Evolutionary conservation across 164 flowering plant species (phyloP).

Genomic region (Warburgia ugandensis): DNA sequence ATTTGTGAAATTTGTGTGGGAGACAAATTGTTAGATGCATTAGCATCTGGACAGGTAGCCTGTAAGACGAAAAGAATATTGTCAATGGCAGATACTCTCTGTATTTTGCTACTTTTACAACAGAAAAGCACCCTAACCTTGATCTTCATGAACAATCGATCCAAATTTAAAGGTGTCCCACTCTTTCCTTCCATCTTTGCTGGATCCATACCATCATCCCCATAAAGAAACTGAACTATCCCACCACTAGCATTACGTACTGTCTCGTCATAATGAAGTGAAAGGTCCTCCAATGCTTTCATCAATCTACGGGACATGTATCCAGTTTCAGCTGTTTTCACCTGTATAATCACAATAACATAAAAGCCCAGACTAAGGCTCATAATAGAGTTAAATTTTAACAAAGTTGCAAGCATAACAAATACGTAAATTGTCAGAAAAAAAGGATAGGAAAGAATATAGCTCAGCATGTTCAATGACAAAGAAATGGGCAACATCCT

Average conservation of each 20-base stretch:
- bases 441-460: too few relatives aligned
- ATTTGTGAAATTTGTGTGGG: slow-evolving; percentile 31
- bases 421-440: too few relatives aligned
- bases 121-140: slow-evolving; percentile 36
- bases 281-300: slow-evolving; percentile 84
- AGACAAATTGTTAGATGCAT: slow-evolving; percentile 28
- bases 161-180: slow-evolving; percentile 73
- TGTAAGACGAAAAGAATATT: slow-evolving; percentile 15
- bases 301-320: slow-evolving; percentile 96
- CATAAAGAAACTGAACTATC: slow-evolving; percentile 82
- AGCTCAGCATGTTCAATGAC: too few relatives aligned
- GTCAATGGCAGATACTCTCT: background rate
- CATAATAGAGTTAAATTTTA: background rate
- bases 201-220: slow-evolving; percentile 99
- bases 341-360: slow-evolving; percentile 38
- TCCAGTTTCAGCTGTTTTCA: slow-evolving; percentile 98
- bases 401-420: background rate
- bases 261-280: slow-evolving; percentile 69
- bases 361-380: background rate
- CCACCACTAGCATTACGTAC: slow-evolving; percentile 76
- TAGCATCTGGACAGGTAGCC: slow-evolving; percentile 75
- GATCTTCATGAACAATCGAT: slow-evolving; percentile 58
- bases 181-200: slow-evolving; percentile 77
- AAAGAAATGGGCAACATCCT: too few relatives aligned
- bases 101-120: background rate